Conservation (phyloP, 78 protist genomes). For the Planoprotostelium fungivorum region DNA sequence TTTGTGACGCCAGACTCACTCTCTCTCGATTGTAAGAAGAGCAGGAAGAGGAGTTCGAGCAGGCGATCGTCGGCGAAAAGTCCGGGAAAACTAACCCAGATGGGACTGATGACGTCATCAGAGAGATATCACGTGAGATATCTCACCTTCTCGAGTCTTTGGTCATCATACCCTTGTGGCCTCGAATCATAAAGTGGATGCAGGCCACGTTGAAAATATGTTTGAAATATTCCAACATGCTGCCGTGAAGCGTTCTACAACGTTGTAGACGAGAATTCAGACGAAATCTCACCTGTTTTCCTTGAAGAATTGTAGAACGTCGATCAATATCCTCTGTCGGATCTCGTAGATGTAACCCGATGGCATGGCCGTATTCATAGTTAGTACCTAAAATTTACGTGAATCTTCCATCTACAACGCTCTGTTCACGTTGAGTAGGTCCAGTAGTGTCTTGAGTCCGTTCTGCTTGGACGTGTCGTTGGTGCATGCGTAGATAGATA, state of each 20-base stretch:
- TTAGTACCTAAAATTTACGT: conserved; percentile 7
- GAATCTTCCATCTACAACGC: neutral
- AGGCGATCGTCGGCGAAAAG: neutral
- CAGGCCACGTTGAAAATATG: neutral
- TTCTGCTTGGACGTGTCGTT: too few species aligned
- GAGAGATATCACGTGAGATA: too few species aligned
- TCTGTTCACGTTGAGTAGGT: conserved; percentile 15
- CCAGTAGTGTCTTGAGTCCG: conserved; percentile 19
- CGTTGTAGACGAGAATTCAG: conserved; percentile 24
- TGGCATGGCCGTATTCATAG: conserved; percentile 30
- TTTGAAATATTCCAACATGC: neutral
- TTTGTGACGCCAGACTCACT: neutral
- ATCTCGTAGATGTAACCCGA: conserved; percentile 38
- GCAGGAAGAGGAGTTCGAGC: neutral
- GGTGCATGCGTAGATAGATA: neutral
- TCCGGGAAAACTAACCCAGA: neutral
- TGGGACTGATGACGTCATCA: neutral
- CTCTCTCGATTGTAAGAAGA: neutral
- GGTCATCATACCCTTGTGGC: too few species aligned
- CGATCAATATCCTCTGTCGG: conserved; percentile 18
- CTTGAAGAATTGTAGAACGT: conserved; percentile 43
- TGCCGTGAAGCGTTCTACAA: neutral
- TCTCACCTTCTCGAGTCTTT: too few species aligned
- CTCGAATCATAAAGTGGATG: neutral
- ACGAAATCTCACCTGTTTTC: conserved; percentile 24